phyloP scores from a whole-genome alignment of 2,329 filamentous ascomycete species.

The Diplodia scrobiculata region DNA sequence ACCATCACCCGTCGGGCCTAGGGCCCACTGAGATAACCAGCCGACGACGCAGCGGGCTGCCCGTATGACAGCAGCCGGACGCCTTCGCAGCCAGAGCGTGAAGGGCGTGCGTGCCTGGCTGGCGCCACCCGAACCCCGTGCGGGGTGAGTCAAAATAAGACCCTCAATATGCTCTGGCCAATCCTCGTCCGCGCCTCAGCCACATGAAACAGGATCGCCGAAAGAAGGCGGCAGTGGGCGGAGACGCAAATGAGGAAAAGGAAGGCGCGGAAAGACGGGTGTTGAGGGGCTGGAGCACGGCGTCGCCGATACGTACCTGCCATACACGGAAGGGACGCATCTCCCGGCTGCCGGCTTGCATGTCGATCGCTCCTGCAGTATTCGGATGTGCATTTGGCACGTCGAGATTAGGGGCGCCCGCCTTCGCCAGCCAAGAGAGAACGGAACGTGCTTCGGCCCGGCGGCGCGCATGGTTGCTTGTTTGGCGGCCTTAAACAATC shows the following conservation, averaged over 20 bases:
- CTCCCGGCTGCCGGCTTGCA: background rate
- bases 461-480: slow-evolving; percentile 2
- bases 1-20: background rate
- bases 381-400: slow-evolving; percentile 22
- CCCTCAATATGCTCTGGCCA: background rate
- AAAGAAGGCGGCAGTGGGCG: background rate
- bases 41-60: background rate
- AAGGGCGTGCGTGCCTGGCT: slow-evolving; percentile 1
- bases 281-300: background rate
- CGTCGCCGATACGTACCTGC: slow-evolving; percentile 24
- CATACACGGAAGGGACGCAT: background rate
- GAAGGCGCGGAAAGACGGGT: background rate
- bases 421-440: background rate
- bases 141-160: background rate
- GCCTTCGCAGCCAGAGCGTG: background rate
- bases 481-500: background rate
- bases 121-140: slow-evolving; percentile 13
- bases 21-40: background rate
- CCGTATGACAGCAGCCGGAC: background rate
- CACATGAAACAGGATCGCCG: slow-evolving; percentile 23
- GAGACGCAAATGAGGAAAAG: background rate
- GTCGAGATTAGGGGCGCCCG: slow-evolving; percentile 18
- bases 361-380: slow-evolving; percentile 1
- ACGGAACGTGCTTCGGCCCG: slow-evolving; percentile 17
- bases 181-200: background rate